Evolutionary conservation across 2,329 filamentous ascomycete genomes (phyloP), one percentile per base, ranked within the genome.

Genomic region (Clonostachys rhizophaga): DNA sequence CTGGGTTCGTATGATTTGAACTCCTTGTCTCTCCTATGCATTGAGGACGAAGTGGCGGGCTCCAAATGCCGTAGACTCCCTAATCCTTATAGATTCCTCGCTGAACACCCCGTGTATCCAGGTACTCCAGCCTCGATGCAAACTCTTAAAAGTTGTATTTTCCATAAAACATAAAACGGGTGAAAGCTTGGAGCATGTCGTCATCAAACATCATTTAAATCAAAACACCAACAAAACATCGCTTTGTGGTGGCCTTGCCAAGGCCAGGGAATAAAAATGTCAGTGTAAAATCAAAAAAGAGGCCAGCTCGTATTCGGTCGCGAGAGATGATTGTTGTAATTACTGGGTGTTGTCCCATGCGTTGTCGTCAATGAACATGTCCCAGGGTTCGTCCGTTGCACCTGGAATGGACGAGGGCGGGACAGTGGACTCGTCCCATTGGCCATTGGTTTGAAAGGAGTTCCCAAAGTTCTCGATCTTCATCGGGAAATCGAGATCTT

Each of bases 351-450:
- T 43, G 20, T 16, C 33, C 55, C 55, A 66, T 6, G 51, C 52
- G 18, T 46, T 52, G 8, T 65, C 63, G 43, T 66, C 57, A 20
- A 66, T 56, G 39, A 60, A 66, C 0, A 49, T 49, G 11, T 61
- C 55, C 63, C 63, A 66, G 1, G 58, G 51, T 7, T 65, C 62
- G 13, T 66, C 63, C 20, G 51, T 24, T 12, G 46, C 36, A 4
- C 8, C 9, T 30, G 24, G 24, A 30, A 30, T 30, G 9, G 24
- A 30, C 24, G 24, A 30, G 12, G 42, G 42, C 20, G n/a, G 24
- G 34, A 45, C 36, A 40, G 52, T 49, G 30, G 50, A 40, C 14
- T 50, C 18, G 36, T 46, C 37, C 42, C 44, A 43, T 30, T 24
- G 40, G 40, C 20, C 10, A 43, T 42, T 13, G 34, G n/a, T 11